Conservation (phyloP, 495 filamentous ascomycete genomes). For the Aspergillus coremiiformis region DNA sequence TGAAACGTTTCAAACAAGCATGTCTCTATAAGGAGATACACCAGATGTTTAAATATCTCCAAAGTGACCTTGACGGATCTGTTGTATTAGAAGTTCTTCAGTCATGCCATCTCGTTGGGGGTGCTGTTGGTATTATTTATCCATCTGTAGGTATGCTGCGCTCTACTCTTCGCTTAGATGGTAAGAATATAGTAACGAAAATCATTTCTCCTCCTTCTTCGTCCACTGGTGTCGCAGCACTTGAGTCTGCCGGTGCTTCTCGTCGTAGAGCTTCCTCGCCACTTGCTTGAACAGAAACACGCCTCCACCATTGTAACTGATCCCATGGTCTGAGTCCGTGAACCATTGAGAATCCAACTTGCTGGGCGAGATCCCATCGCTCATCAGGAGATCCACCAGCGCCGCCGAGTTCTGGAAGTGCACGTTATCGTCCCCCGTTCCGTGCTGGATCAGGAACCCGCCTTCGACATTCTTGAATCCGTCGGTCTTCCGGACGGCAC, state of each 20-base stretch:
- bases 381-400: slow-evolving; percentile 13
- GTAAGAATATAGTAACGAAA: too few species aligned
- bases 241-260: slow-evolving; percentile 5
- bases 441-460: slow-evolving; percentile 16
- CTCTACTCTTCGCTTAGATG: too few species aligned
- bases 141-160: too few species aligned
- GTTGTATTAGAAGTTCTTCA: too few species aligned
- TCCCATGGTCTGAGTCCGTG: slow-evolving; percentile 17
- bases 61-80: too few species aligned
- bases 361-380: slow-evolving; percentile 8
- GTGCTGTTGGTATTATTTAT: too few species aligned
- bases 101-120: too few species aligned
- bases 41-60: too few species aligned
- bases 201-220: neutral
- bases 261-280: slow-evolving; percentile 8
- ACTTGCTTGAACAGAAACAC: slow-evolving; percentile 14
- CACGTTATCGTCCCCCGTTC: slow-evolving; percentile 18
- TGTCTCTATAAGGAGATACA: too few species aligned
- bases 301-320: slow-evolving; percentile 10
- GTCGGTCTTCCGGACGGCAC: slow-evolving; percentile 9
- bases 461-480: slow-evolving; percentile 13
- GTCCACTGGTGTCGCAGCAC: slow-evolving; percentile 12
- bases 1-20: too few species aligned
- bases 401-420: slow-evolving; percentile 18
- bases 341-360: slow-evolving; percentile 18